Evolutionary conservation across 2,329 filamentous ascomycete species (phyloP).

Genomic region (Aspergillus terreus): DNA sequence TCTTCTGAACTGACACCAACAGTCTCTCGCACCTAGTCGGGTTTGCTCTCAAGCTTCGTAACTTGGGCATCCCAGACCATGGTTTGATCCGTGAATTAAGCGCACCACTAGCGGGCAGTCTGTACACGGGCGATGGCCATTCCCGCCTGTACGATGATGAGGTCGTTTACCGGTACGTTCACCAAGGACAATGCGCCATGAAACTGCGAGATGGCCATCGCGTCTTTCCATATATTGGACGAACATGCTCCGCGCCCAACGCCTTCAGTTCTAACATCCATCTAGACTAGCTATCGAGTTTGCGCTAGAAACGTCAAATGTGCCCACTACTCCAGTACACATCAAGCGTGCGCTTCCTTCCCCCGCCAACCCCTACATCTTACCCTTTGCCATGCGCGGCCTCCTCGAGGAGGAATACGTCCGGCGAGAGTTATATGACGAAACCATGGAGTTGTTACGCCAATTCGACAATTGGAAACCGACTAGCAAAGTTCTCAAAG

Average conservation of each 20-base stretch:
- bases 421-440: constrained; percentile 70
- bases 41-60: constrained; percentile 89
- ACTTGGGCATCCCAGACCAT: constrained; percentile 88
- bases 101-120: constrained; percentile 78
- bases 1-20: constrained; percentile 8
- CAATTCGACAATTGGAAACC: constrained; percentile 96
- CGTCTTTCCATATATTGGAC: background rate
- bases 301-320: constrained; percentile 65
- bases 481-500: constrained; percentile 82
- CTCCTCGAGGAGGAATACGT: constrained; percentile 89
- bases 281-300: constrained; percentile 65
- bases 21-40: constrained; percentile 84
- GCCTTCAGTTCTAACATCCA: constrained; percentile 4
- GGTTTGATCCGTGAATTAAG: constrained; percentile 89
- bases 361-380: constrained; percentile 73
- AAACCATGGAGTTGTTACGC: constrained; percentile 73
- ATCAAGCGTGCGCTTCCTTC: constrained; percentile 48
- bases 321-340: constrained; percentile 48
- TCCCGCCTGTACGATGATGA: constrained; percentile 88
- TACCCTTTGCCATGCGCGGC: constrained; percentile 95
- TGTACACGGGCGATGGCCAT: constrained; percentile 91
- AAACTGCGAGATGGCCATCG: background rate
- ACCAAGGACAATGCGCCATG: background rate
- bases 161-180: constrained; percentile 69
- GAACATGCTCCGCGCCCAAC: background rate